phyloP scores from a whole-genome alignment of 495 filamentous ascomycete genomes.

The Massariosphaeria phaeospora region DNA sequence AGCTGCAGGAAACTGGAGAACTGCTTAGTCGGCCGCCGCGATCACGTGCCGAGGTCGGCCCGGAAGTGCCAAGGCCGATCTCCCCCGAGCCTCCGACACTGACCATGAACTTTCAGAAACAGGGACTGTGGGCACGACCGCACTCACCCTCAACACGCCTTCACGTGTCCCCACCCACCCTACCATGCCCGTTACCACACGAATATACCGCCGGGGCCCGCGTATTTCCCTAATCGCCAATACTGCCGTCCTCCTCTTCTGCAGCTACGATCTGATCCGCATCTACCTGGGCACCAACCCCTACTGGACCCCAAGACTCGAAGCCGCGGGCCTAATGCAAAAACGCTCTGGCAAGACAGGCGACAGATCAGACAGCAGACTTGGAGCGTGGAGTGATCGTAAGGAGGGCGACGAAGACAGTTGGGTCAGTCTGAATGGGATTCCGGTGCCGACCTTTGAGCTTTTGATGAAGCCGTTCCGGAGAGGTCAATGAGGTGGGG shows the following conservation, averaged over 20 bases:
- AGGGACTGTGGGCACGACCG: neutral
- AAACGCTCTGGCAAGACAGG: neutral
- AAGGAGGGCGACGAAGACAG: neutral
- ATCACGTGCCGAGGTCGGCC: no score
- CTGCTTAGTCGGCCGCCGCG: no score
- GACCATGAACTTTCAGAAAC: neutral
- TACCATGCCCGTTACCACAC: neutral
- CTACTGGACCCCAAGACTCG: neutral
- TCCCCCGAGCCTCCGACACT: neutral
- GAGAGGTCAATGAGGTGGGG: neutral
- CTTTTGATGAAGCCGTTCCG: slow-evolving; percentile 7
- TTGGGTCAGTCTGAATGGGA: slow-evolving; percentile 6
- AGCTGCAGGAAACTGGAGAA: neutral
- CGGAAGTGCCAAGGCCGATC: neutral
- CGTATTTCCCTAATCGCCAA: neutral
- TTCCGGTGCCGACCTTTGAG: slow-evolving; percentile 13
- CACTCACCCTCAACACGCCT: neutral
- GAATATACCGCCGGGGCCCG: neutral
- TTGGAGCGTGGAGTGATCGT: neutral
- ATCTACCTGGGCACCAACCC: slow-evolving; percentile 7
- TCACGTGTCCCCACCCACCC: neutral
- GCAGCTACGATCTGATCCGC: slow-evolving; percentile 7
- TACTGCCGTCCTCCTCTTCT: neutral
- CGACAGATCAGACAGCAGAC: neutral
- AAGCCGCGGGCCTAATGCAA: neutral